phyloP scores from a whole-genome alignment of 805 yeast genomes.

The Sugiyamaella lignohabitans region DNA sequence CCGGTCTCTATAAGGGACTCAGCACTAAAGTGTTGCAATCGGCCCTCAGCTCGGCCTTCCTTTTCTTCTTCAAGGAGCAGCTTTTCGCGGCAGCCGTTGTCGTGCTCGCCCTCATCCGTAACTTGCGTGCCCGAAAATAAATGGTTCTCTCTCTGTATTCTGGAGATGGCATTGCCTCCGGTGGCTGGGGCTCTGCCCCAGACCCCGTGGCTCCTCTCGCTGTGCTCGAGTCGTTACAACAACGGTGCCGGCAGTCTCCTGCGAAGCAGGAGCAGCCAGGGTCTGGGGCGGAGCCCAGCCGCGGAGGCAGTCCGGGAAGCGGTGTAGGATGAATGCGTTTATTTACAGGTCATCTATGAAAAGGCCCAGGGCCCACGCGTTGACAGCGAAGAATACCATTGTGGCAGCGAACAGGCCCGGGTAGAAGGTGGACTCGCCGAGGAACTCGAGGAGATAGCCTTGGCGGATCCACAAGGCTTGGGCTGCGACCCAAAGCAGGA shows the following conservation, averaged over 20 bases:
- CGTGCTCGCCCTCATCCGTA: constrained; percentile 41
- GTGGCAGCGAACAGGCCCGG: constrained; percentile 54
- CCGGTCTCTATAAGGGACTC: constrained; percentile 76
- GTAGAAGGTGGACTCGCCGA: constrained; percentile 60
- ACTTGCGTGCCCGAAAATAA: constrained; percentile 14
- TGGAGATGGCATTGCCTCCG: neutral
- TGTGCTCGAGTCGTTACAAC: neutral
- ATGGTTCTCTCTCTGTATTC: neutral
- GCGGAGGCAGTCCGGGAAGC: neutral
- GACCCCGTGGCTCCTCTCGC: neutral
- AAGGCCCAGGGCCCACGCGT: constrained; percentile 53
- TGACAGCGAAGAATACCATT: constrained; percentile 51
- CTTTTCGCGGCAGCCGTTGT: constrained; percentile 54
- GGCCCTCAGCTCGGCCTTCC: constrained; percentile 80
- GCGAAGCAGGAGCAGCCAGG: neutral
- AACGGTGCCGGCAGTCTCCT: no score
- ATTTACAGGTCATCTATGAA: constrained; percentile 42
- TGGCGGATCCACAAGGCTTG: constrained; percentile 75
- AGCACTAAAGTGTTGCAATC: constrained; percentile 74
- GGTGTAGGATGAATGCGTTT: neutral
- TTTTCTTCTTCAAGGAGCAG: constrained; percentile 87
- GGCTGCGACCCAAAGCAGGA: constrained; percentile 56
- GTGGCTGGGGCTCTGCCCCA: neutral
- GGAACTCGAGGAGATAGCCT: constrained; percentile 76
- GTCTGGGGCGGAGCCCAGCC: neutral